Base-by-base conservation (phyloP, 768 basidiomycete genomes). In the Lyophyllum shimeji region DNA sequence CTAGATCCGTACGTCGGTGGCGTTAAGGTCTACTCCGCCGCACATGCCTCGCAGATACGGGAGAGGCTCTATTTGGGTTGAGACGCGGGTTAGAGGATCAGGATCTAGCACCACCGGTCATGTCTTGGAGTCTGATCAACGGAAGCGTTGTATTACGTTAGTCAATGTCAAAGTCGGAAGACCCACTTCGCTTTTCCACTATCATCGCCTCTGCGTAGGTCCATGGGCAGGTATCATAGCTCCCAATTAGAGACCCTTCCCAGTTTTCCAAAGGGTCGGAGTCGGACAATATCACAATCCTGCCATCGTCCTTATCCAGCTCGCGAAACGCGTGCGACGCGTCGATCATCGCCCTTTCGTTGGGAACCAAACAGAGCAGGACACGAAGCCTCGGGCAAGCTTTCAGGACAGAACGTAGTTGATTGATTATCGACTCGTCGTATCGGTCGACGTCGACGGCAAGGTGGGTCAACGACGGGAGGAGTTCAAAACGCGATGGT, bases 391-490 rank as follows among this genome's bases (percentile, higher is more conserved):
- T 57, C 5, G 17, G 50, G 46, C 68, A 69, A 13, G 64, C 55
- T 23, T 56, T 44, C 23, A 63, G 57, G 9, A 67, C 60, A 23
- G 50, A 47, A 37, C 63, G 53, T 9, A 67, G 46, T 18, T 57
- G 50, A n/a, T 40, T 31, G 43, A 65, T 56, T 15, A 48, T 56
- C 17, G 42, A 31, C 0, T 51, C 56, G 46, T 63, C 59, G 42
- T 55, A 57, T 4, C 15, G 37, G 42, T 67, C 62, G 8, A 67
- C 43, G 50, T 66, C 61, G 4, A 69, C 49, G 6, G 65, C 66
- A 43, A 67, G 59, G 52, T 67, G 65, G 23, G 64, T 69, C 52
- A 66, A 63, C 47, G 52, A 49, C 5, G 66, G 62, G 7, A 65
- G 60, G 20, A 54, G 48, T 21, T 58, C 52, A 29, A 60, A 61